Percentiles rank a stretch among this genome's conserved stretches.
These are phyloP conservation scores for Takashimella koratensis DNA, from an alignment of 1,284 basidiomycete genomes.

Conservation along the genomic window DNA sequence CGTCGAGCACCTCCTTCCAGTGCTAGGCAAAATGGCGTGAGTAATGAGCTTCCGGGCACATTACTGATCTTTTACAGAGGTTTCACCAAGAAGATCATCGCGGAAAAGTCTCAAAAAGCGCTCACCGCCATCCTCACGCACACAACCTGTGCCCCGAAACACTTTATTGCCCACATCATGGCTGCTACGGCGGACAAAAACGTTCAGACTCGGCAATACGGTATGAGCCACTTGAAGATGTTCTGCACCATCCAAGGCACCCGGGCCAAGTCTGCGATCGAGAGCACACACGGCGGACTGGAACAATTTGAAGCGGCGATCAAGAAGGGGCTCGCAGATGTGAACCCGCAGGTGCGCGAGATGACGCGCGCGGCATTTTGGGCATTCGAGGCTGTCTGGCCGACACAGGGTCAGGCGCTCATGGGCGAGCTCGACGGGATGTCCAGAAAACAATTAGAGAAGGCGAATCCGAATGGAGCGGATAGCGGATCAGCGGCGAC, in stretches of 20 bases:
- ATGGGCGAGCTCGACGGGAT: conserved; percentile 65
- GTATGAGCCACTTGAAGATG: conserved; percentile 63
- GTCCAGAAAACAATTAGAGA: conserved; percentile 80
- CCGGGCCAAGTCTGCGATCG: conserved; percentile 62
- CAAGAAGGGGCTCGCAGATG: conserved; percentile 69
- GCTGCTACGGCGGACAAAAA: conserved; percentile 78
- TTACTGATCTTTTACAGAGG: conserved; percentile 26
- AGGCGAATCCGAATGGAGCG: conserved; percentile 59
- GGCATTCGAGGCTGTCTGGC: conserved; percentile 74
- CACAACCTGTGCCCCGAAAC: conserved; percentile 68
- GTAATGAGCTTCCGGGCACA: conserved; percentile 2
- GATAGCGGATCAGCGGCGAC: neutral
- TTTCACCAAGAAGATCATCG: conserved; percentile 92
- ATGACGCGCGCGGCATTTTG: conserved; percentile 72
- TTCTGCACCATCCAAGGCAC: conserved; percentile 68
- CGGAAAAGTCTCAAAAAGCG: conserved; percentile 75
- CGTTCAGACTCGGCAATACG: conserved; percentile 68
- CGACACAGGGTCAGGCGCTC: conserved; percentile 61
- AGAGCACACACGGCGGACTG: conserved; percentile 57
- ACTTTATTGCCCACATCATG: conserved; percentile 68
- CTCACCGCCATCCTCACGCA: conserved; percentile 66
- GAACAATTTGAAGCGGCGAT: conserved; percentile 69
- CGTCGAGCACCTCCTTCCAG: conserved; percentile 68
- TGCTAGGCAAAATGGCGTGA: conserved; percentile 72
- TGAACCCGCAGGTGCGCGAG: conserved; percentile 75